These are phyloP conservation scores for Aphanocladium album DNA, from an alignment of 2,329 filamentous ascomycete species.

Conservation along the genomic window DNA sequence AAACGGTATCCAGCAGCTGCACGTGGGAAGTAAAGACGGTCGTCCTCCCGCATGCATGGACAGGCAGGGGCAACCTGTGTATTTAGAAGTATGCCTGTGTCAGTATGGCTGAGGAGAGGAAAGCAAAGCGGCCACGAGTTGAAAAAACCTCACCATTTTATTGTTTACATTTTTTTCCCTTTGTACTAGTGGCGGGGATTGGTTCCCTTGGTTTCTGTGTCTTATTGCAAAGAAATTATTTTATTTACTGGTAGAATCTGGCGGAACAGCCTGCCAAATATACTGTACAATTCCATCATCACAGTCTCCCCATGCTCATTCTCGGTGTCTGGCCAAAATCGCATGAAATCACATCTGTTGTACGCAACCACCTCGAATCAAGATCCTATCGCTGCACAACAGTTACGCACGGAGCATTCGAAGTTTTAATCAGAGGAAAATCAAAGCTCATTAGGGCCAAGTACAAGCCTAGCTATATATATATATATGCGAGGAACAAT, in stretches of 20 bases:
- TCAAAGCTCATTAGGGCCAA: background rate
- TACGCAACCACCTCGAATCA: too few relatives aligned
- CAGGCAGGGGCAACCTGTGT: background rate
- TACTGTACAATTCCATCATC: background rate
- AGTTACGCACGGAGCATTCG: too few relatives aligned
- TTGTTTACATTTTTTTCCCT: background rate
- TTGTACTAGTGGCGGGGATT: slow-evolving; percentile 5
- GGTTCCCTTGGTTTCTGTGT: background rate
- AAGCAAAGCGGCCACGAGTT: background rate
- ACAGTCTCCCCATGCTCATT: too few relatives aligned
- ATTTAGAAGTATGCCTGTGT: slow-evolving; percentile 4
- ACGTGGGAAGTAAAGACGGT: background rate
- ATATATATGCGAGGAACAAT: background rate
- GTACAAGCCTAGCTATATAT: background rate
- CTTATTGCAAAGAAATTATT: background rate
- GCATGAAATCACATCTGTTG: background rate
- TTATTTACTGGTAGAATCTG: background rate
- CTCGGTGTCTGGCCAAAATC: too few relatives aligned
- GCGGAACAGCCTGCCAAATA: background rate
- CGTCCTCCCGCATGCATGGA: background rate
- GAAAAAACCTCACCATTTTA: background rate
- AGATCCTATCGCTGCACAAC: too few relatives aligned
- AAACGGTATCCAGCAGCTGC: background rate
- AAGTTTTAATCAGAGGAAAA: too few relatives aligned
- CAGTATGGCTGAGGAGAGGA: background rate